phyloP scores from a whole-genome alignment of 805 yeast species.

The Yarrowia deformans region DNA sequence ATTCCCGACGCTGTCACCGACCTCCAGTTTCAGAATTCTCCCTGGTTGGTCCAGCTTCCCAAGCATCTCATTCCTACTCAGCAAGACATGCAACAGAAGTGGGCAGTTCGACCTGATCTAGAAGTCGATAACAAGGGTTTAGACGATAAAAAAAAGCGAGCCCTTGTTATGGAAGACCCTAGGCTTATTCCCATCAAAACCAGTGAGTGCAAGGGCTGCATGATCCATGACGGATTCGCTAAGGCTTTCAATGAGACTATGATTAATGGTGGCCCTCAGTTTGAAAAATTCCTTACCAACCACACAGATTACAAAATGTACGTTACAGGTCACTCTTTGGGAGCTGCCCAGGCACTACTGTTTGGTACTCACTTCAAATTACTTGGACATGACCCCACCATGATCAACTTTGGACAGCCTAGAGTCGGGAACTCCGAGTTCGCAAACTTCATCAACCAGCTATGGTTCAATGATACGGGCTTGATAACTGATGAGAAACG shows the following conservation, averaged over 20 bases:
- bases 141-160: not conserved
- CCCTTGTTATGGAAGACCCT: not conserved
- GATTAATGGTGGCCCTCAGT: slow-evolving; percentile 4
- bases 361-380: slow-evolving; percentile 9
- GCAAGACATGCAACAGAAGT: not conserved
- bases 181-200: slow-evolving; percentile 4
- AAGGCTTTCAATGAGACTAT: slow-evolving; percentile 9
- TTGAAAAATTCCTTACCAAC: not conserved
- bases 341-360: slow-evolving; percentile 19
- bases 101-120: not conserved
- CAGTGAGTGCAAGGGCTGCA: not conserved
- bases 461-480: slow-evolving; percentile 7
- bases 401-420: slow-evolving; percentile 23
- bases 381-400: slow-evolving; percentile 8
- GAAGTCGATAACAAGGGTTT: not conserved
- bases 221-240: slow-evolving; percentile 18
- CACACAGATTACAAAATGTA: slow-evolving; percentile 21
- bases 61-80: slow-evolving; percentile 3
- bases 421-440: slow-evolving; percentile 19
- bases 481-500: not conserved
- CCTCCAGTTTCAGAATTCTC: slow-evolving; percentile 5
- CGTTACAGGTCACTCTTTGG: slow-evolving; percentile 21
- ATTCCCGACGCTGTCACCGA: slow-evolving; percentile 16
- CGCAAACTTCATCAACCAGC: slow-evolving; percentile 10
- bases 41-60: slow-evolving; percentile 8